Conservation (phyloP, 352 stramenopile genomes). For the Globisporangium barbulae region DNA sequence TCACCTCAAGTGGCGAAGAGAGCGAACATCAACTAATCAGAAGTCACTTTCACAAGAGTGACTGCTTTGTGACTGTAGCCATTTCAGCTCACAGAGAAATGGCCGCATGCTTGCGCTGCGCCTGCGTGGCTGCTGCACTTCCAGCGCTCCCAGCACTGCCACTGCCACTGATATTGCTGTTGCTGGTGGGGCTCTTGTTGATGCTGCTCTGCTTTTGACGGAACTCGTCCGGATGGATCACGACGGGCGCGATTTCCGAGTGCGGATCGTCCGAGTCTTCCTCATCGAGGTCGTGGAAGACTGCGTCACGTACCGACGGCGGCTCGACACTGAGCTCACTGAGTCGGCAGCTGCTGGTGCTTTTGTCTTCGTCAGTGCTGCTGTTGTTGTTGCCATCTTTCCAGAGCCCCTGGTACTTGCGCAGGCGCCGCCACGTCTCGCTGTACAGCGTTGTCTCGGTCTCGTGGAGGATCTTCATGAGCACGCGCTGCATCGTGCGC, state of each 20-base stretch:
- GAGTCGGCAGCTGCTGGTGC: background rate
- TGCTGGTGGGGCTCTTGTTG: background rate
- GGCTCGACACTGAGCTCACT: conserved; percentile 17
- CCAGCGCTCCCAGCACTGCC: background rate
- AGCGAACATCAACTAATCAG: too few species aligned
- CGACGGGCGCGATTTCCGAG: conserved; percentile 6
- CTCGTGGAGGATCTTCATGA: conserved; percentile 55
- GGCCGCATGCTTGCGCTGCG: conserved; percentile 33
- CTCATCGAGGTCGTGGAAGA: conserved; percentile 18
- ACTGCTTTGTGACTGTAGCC: background rate
- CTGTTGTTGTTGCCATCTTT: background rate
- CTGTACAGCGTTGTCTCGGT: conserved; percentile 26
- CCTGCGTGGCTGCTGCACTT: conserved; percentile 1
- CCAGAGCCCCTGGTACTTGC: conserved; percentile 39
- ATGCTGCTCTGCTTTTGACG: conserved; percentile 17
- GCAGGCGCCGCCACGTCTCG: conserved; percentile 46
- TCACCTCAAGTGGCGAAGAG: too few species aligned
- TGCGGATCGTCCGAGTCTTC: conserved; percentile 19
- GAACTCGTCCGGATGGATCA: conserved; percentile 27
- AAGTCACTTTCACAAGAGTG: background rate
- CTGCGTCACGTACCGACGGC: conserved; percentile 24
- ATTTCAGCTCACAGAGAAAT: conserved; percentile 6
- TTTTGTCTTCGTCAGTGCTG: background rate
- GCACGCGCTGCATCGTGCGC: conserved; percentile 60
- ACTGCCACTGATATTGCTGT: background rate